Base-by-base conservation (phyloP, 1,284 basidiomycete genomes). In the Moesziomyces sp. region DNA sequence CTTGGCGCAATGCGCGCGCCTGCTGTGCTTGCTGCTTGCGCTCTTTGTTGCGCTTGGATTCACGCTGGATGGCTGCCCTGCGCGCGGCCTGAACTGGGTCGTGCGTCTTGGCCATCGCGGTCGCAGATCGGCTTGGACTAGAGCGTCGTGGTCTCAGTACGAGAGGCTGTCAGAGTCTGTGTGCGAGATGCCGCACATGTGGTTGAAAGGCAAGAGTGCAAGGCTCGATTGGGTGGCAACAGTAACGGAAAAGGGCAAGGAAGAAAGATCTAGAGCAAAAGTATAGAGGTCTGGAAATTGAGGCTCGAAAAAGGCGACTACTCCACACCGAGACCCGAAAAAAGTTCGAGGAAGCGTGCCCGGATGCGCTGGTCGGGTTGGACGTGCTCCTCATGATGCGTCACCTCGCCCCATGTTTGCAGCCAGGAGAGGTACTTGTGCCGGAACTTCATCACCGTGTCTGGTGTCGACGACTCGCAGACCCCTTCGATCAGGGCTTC, bases 51-150 rank as follows among this genome's bases (percentile, higher is more conserved):
- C 78, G 60, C 48, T 76, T 76, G 9, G 67, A 55, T 48, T 79
- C 67, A 18, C 77, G 64, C 46, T 59, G 57, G 38, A 64, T 56
- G 23, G 78, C 83, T 19, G 79, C 79, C 53, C 84, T 85, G 57
- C 84, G 79, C 35, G 83, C 81, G 6, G 83, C 83, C 50, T 85
- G 83, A 3, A 80, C 84, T 5, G 84, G 80, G 52, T 85, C 83
- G 7, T 60, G 40, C 13, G 72, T 64, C 47, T 73, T 79, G 47
- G 71, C 66, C 59, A 76, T 77, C 21, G 14, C 30, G 47, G 10
- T 21, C 5, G 18, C 7, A 16, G 19, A 14, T n/a, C 38, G 38
- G 30, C 13, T 33, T 4, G 30, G 11, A 13, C 30, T 13, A 33
- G 30, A 11, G 7, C 11, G 30, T 33, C 30, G 30, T 11, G 30